phyloP scores from a whole-genome alignment of 305 asterid species.

The Fraxinus sp. region DNA sequence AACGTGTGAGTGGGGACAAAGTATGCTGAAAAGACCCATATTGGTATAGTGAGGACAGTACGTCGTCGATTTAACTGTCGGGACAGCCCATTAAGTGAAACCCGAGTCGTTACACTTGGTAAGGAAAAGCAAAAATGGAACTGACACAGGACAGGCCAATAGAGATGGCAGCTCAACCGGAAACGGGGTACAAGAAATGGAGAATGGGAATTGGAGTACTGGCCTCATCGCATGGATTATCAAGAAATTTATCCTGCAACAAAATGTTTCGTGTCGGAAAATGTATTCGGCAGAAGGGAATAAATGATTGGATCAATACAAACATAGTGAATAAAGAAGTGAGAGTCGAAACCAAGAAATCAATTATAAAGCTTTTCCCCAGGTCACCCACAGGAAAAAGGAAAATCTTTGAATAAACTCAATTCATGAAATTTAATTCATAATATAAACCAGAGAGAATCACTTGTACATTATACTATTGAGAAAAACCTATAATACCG shows the following conservation, averaged over 20 bases:
- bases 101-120: not conserved
- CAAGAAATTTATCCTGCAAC: conserved; percentile 41
- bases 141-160: too few relatives aligned
- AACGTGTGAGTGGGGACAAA: too few relatives aligned
- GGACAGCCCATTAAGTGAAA: too few relatives aligned
- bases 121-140: conserved; percentile 25
- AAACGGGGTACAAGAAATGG: conserved; percentile 30
- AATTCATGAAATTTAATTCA: not conserved
- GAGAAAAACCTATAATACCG: not conserved
- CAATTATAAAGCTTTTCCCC: not conserved
- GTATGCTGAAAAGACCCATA: too few relatives aligned
- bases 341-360: not conserved
- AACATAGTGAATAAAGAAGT: not conserved
- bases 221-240: conserved; percentile 41
- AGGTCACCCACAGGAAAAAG: not conserved
- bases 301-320: not conserved
- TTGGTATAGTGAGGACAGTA: too few relatives aligned
- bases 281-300: conserved; percentile 38
- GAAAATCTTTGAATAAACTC: not conserved
- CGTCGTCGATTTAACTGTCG: too few relatives aligned
- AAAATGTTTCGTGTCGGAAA: conserved; percentile 33
- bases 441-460: conserved; percentile 9
- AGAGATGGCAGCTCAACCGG: too few relatives aligned
- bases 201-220: conserved; percentile 44
- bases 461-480: not conserved